A percentile compares a stretch with the other conserved stretches of the same genome.
phyloP scores from a whole-genome alignment of 176 grass and related monocot species.

The Alloteropsis semialata region DNA sequence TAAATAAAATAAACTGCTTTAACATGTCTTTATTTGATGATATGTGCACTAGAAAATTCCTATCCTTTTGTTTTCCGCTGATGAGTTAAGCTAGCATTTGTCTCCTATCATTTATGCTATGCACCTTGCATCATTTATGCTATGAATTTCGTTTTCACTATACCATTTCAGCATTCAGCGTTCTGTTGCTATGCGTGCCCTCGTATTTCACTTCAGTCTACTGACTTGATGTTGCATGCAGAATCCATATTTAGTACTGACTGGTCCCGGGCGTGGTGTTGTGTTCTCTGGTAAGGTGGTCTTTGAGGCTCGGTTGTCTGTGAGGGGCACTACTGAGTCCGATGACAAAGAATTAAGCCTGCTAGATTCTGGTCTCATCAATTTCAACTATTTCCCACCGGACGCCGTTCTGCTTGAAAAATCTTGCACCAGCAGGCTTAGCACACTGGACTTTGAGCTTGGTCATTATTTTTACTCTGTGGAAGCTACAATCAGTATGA shows the following conservation, averaged over 20 bases:
- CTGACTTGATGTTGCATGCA: not conserved
- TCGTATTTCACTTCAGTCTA: not conserved
- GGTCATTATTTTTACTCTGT: not conserved
- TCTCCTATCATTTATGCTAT: not conserved
- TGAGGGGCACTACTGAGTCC: too few species aligned
- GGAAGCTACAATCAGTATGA: slow-evolving; percentile 22
- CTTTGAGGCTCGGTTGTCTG: too few species aligned
- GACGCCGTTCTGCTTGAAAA: not conserved
- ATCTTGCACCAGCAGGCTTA: not conserved
- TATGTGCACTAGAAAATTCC: too few species aligned
- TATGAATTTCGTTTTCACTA: not conserved
- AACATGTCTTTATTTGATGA: too few species aligned
- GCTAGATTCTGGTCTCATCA: not conserved
- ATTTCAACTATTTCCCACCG: not conserved
- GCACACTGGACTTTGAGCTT: slow-evolving; percentile 7
- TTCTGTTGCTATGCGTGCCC: not conserved
- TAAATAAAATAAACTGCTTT: too few species aligned
- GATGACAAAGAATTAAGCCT: slow-evolving; percentile 3
- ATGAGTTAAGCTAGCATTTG: not conserved
- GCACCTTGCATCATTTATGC: not conserved
- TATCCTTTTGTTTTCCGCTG: too few species aligned
- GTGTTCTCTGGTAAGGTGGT: not conserved
- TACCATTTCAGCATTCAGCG: not conserved
- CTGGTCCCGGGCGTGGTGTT: slow-evolving; percentile 16
- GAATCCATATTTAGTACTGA: slow-evolving; percentile 2